Evolutionary conservation across 257 asterid species (phyloP).

Genomic region (Voacanga thouarsii): DNA sequence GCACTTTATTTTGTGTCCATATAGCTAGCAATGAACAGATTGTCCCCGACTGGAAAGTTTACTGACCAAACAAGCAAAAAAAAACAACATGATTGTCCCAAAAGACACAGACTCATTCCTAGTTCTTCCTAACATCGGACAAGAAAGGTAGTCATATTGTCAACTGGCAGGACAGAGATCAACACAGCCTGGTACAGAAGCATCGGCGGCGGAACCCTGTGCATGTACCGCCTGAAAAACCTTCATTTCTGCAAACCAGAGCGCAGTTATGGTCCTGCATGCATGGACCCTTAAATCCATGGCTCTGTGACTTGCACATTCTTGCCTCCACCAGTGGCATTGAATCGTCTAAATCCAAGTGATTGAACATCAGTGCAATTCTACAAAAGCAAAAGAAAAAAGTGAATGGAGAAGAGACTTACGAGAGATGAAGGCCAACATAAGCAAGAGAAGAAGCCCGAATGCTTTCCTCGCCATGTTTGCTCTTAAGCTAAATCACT

Average conservation of each 20-base stretch:
- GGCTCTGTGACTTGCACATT: conserved; percentile 46
- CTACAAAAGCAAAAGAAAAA: neutral
- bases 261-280: conserved; percentile 38
- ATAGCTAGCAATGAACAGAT: too few relatives aligned
- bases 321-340: conserved; percentile 40
- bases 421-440: conserved; percentile 6
- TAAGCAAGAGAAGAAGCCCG: conserved; percentile 17
- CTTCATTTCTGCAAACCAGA: conserved; percentile 48
- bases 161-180: neutral
- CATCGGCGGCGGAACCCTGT: conserved; percentile 38
- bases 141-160: neutral
- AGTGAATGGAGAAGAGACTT: neutral
- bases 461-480: conserved; percentile 15
- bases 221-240: conserved; percentile 49
- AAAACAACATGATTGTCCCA: neutral
- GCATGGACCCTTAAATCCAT: conserved; percentile 36
- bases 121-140: neutral
- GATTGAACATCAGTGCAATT: too few relatives aligned
- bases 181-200: conserved; percentile 48
- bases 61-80: neutral
- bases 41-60: too few relatives aligned
- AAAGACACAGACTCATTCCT: neutral
- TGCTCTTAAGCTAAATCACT: neutral
- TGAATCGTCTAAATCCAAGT: conserved; percentile 19
- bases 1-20: too few relatives aligned